phyloP scores from a whole-genome alignment of 1,139 yeast genomes.

The Spencermartinsiella ligniputridi region DNA sequence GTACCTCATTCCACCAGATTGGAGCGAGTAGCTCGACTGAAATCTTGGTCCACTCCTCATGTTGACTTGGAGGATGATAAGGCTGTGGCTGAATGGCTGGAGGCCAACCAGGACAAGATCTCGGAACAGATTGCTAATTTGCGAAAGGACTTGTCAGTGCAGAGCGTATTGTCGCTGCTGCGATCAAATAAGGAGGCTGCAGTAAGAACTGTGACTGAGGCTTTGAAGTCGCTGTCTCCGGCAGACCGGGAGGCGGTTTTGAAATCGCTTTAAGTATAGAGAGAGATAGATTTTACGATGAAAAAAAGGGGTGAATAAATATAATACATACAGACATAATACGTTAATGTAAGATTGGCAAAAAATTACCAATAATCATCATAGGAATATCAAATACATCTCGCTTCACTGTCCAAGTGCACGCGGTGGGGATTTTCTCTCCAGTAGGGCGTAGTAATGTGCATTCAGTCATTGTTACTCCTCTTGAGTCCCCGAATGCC shows the following conservation, averaged over 20 bases:
- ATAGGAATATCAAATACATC: slow-evolving; percentile 91
- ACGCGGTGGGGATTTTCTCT: slow-evolving; percentile 55
- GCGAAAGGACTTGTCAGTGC: slow-evolving; percentile 26
- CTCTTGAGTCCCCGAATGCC: slow-evolving; percentile 90
- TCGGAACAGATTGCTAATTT: slow-evolving; percentile 60
- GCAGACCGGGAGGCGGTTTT: slow-evolving; percentile 56
- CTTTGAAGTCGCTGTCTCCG: slow-evolving; percentile 52
- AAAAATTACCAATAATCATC: slow-evolving; percentile 82
- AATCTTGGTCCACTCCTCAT: slow-evolving; percentile 76
- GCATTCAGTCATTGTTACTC: slow-evolving; percentile 80
- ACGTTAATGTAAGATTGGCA: not conserved
- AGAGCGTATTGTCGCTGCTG: slow-evolving; percentile 20
- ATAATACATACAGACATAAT: not conserved
- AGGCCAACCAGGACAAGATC: slow-evolving; percentile 63
- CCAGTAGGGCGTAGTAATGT: slow-evolving; percentile 60
- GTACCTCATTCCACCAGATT: slow-evolving; percentile 60
- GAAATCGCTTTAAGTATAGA: slow-evolving; percentile 23
- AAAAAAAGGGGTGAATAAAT: not conserved
- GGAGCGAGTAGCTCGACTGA: slow-evolving; percentile 80
- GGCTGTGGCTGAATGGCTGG: slow-evolving; percentile 83
- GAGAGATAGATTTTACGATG: not conserved
- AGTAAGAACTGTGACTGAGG: slow-evolving; percentile 56
- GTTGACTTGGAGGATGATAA: slow-evolving; percentile 66
- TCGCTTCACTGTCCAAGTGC: slow-evolving; percentile 87
- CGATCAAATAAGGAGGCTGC: slow-evolving; percentile 47